Evolutionary conservation across 2,329 filamentous ascomycete genomes (phyloP).

Genomic region (Diaporthe caulivora): DNA sequence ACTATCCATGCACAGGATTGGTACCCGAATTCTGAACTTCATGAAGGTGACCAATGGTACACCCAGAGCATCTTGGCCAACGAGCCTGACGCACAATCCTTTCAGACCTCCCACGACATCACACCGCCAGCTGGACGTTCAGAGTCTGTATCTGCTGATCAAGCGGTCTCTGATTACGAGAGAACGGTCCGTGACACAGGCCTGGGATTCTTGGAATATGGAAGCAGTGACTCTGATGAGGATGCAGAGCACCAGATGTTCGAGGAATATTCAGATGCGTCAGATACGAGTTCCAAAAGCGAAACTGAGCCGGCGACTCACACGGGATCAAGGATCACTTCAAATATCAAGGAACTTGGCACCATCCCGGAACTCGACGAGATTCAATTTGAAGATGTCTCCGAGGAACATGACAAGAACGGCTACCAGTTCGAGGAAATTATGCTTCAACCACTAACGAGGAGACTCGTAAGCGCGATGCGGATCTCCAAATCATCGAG

Average conservation of each 20-base stretch:
- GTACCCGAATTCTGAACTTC: not conserved
- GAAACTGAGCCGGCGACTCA: not conserved
- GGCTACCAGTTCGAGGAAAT: not conserved
- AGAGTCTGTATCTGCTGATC: not conserved
- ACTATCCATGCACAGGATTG: not conserved
- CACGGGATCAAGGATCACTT: no score
- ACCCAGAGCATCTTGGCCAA: not conserved
- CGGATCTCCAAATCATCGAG: not conserved
- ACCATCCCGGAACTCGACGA: not conserved
- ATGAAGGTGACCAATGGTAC: slow-evolving; percentile 8
- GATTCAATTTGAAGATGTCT: not conserved
- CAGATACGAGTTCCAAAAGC: slow-evolving; percentile 21
- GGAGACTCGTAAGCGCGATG: not conserved
- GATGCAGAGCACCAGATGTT: slow-evolving; percentile 29
- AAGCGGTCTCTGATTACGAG: not conserved
- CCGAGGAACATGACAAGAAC: not conserved
- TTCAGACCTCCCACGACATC: not conserved
- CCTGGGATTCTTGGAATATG: slow-evolving; percentile 36
- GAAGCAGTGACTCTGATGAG: slow-evolving; percentile 34
- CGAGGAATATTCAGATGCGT: slow-evolving; percentile 34
- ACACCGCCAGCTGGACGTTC: not conserved
- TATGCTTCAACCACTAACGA: not conserved
- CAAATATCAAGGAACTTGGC: not conserved
- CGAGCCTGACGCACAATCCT: not conserved
- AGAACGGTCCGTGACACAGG: slow-evolving; percentile 32